Conservation (phyloP, 1,284 basidiomycete genomes). For the Apiotrichum laibachii region DNA sequence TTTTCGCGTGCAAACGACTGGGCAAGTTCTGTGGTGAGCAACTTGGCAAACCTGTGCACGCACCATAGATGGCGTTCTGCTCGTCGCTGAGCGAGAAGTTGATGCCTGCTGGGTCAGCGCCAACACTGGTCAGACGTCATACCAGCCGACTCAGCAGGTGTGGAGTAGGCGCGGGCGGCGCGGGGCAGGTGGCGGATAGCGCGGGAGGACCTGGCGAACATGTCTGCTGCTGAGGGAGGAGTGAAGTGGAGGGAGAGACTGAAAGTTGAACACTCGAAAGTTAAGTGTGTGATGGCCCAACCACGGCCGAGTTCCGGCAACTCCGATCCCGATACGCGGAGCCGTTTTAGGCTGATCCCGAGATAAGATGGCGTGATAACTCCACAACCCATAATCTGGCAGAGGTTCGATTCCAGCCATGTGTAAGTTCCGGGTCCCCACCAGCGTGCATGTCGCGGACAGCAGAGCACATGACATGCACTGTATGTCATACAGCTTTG, state of each 20-base stretch:
- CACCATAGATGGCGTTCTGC: conserved; percentile 45
- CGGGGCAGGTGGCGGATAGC: neutral
- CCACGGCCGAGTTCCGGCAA: too few relatives aligned
- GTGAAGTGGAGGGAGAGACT: neutral
- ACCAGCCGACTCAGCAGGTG: neutral
- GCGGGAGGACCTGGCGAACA: neutral
- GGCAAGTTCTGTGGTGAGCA: conserved; percentile 52
- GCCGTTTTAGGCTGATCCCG: too few relatives aligned
- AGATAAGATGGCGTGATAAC: too few relatives aligned
- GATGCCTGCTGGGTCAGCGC: neutral
- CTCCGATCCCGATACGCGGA: too few relatives aligned
- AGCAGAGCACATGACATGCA: too few relatives aligned
- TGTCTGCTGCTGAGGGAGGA: neutral
- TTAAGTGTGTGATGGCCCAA: too few relatives aligned
- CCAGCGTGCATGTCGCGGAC: too few relatives aligned
- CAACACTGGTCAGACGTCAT: too few relatives aligned
- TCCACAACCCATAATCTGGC: too few relatives aligned
- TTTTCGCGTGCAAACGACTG: conserved; percentile 54
- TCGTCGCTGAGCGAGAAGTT: conserved; percentile 39
- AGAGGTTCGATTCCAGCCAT: too few relatives aligned
- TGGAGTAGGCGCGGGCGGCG: neutral
- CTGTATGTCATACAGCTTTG: too few relatives aligned
- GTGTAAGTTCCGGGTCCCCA: too few relatives aligned
- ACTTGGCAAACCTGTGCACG: neutral
- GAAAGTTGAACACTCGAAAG: neutral